These are phyloP conservation scores for Pseudocercospora pini-densiflorae DNA, from an alignment of 2,329 filamentous ascomycete genomes.

Conservation along the genomic window DNA sequence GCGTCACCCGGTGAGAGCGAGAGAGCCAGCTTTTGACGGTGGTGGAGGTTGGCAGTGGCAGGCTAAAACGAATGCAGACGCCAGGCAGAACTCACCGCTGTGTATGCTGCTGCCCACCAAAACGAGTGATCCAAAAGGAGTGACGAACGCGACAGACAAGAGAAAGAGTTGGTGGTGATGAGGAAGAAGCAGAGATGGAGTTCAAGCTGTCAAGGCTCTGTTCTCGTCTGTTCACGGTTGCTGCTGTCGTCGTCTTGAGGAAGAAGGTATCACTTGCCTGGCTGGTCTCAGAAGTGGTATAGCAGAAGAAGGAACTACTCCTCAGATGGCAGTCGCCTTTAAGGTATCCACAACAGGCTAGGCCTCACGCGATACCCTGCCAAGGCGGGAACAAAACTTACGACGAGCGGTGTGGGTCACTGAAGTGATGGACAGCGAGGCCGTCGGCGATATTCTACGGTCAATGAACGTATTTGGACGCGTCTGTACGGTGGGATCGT, in stretches of 20 bases:
- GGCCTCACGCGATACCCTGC: not conserved
- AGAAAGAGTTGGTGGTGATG: slow-evolving; percentile 10
- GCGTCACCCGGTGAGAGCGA: slow-evolving; percentile 3
- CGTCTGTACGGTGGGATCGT: not conserved
- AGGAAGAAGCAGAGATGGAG: slow-evolving; percentile 4
- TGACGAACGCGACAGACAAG: slow-evolving; percentile 11
- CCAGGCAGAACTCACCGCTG: slow-evolving; percentile 8
- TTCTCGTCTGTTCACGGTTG: not conserved
- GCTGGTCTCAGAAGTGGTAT: not conserved
- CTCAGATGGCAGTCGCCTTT: slow-evolving; percentile 3
- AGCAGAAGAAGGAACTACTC: not conserved
- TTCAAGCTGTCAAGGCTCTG: not conserved
- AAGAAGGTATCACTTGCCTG: slow-evolving; percentile 6
- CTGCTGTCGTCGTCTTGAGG: not conserved
- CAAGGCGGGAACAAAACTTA: not conserved
- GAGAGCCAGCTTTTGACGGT: not conserved
- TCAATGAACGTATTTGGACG: not conserved
- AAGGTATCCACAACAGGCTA: not conserved
- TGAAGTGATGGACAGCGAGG: not conserved
- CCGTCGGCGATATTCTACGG: not conserved
- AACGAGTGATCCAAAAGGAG: slow-evolving; percentile 11
- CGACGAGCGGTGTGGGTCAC: not conserved
- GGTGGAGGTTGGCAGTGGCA: not conserved
- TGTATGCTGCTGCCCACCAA: slow-evolving; percentile 11
- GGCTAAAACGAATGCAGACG: not conserved